These are phyloP conservation scores for Boletus calvinii DNA, from an alignment of 1,284 basidiomycete species.

Conservation along the genomic window DNA sequence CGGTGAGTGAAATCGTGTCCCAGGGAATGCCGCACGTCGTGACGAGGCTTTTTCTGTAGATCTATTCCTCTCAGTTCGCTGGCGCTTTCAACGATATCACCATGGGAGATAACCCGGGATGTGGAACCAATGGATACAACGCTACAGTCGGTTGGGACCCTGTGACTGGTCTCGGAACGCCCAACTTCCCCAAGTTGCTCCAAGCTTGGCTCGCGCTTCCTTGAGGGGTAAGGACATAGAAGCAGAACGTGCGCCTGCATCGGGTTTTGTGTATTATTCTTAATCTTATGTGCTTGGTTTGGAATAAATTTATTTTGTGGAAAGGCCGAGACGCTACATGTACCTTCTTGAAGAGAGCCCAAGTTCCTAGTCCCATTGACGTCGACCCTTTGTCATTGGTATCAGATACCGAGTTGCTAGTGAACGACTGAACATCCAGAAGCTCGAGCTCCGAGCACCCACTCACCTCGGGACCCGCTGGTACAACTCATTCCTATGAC, in stretches of 20 bases:
- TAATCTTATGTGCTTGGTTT: neutral
- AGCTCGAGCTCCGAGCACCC: neutral
- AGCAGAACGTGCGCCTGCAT: neutral
- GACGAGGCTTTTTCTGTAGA: slow-evolving; percentile 8
- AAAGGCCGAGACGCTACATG: neutral
- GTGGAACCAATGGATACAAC: slow-evolving; percentile 35
- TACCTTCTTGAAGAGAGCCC: no score
- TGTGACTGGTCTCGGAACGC: slow-evolving; percentile 35
- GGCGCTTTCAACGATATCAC: slow-evolving; percentile 41
- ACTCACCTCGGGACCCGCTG: slow-evolving; percentile 6
- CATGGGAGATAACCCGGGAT: slow-evolving; percentile 39
- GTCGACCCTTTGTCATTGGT: neutral
- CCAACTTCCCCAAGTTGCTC: slow-evolving; percentile 27
- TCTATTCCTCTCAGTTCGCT: slow-evolving; percentile 20
- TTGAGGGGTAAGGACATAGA: slow-evolving; percentile 2
- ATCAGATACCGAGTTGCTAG: neutral
- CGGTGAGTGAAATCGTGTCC: slow-evolving; percentile 10
- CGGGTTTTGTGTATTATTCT: neutral
- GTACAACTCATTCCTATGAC: slow-evolving; percentile 1
- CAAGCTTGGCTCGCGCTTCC: slow-evolving; percentile 22
- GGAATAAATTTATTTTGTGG: neutral
- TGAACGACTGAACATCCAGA: neutral
- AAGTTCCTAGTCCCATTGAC: neutral
- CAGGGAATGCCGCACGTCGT: no score
- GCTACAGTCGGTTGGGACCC: slow-evolving; percentile 40